Conservation (phyloP, 2,329 filamentous ascomycete genomes). For the Sclerotiophoma versabilis region DNA sequence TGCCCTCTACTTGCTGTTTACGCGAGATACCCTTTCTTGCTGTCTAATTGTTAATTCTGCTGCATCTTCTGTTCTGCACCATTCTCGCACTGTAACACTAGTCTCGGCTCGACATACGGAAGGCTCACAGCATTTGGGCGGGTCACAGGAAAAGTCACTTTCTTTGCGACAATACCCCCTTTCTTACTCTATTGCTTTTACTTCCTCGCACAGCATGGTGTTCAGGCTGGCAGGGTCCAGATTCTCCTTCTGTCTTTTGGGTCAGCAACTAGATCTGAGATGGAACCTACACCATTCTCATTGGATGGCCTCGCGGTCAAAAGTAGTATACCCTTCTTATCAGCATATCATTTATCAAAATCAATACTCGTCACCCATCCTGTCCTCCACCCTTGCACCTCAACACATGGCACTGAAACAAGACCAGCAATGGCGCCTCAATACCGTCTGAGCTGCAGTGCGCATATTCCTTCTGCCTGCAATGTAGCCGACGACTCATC, state of each 20-base stretch:
- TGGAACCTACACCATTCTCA: conserved; percentile 10
- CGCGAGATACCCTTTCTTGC: conserved; percentile 51
- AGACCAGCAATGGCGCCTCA: conserved; percentile 3
- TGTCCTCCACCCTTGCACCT: neutral
- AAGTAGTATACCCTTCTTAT: conserved; percentile 21
- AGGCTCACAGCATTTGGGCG: conserved; percentile 44
- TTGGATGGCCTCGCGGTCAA: conserved; percentile 23
- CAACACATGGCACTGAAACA: conserved; percentile 12
- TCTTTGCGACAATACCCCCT: conserved; percentile 47
- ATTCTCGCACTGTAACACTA: conserved; percentile 47
- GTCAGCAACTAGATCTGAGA: conserved; percentile 14
- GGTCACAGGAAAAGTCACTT: conserved; percentile 48
- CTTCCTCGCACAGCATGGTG: conserved; percentile 24
- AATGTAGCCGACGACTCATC: neutral
- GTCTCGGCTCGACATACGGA: conserved; percentile 28
- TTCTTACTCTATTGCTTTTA: conserved; percentile 26
- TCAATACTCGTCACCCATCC: conserved; percentile 1
- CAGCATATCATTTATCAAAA: conserved; percentile 13
- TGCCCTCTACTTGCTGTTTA: conserved; percentile 41
- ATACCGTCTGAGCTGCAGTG: neutral
- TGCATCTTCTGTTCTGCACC: conserved; percentile 41
- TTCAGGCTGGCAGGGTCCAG: conserved; percentile 36
- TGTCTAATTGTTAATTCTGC: conserved; percentile 47
- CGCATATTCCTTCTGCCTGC: neutral
- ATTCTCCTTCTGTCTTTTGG: conserved; percentile 29